Evolutionary conservation across 495 filamentous ascomycete species (phyloP).

Genomic region (Thermothielavioides terrestris): DNA sequence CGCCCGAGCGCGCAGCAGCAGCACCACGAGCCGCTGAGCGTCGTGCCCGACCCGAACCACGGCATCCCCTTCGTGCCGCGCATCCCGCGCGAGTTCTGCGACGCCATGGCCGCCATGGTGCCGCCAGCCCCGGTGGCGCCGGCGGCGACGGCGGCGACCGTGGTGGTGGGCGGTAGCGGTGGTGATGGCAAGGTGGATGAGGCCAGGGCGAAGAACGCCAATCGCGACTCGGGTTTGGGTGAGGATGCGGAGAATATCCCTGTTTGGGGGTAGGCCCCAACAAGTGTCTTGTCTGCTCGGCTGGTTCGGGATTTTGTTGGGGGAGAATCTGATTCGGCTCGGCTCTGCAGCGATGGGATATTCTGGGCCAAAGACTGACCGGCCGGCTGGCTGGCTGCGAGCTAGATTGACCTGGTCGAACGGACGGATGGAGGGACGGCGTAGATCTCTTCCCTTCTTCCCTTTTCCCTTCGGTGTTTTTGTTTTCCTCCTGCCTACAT

Average conservation of each 20-base stretch:
- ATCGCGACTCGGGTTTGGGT: slow-evolving; percentile 7
- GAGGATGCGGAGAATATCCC: slow-evolving; percentile 10
- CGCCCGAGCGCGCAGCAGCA: slow-evolving; percentile 6
- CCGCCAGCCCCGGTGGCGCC: not conserved
- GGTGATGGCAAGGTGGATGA: not conserved
- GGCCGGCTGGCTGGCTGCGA: too few relatives aligned
- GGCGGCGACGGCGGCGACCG: too few relatives aligned
- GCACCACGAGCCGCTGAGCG: slow-evolving; percentile 15
- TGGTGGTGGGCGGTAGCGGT: not conserved
- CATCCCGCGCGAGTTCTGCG: slow-evolving; percentile 13
- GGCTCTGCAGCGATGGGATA: too few relatives aligned
- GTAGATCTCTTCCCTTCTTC: too few relatives aligned
- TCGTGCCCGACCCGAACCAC: slow-evolving; percentile 30
- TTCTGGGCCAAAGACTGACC: too few relatives aligned
- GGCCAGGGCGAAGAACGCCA: not conserved
- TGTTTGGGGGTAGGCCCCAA: slow-evolving; percentile 4
- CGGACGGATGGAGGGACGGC: too few relatives aligned
- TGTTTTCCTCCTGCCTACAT: too few relatives aligned
- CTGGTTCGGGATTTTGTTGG: not conserved
- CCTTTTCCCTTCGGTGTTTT: too few relatives aligned
- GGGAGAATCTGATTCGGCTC: not conserved
- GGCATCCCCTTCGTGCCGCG: slow-evolving; percentile 31
- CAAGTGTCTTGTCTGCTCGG: not conserved
- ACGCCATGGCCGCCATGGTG: not conserved
- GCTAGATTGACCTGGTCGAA: too few relatives aligned